Base-by-base conservation (phyloP, 768 basidiomycete genomes). In the Clavulina sp. region DNA sequence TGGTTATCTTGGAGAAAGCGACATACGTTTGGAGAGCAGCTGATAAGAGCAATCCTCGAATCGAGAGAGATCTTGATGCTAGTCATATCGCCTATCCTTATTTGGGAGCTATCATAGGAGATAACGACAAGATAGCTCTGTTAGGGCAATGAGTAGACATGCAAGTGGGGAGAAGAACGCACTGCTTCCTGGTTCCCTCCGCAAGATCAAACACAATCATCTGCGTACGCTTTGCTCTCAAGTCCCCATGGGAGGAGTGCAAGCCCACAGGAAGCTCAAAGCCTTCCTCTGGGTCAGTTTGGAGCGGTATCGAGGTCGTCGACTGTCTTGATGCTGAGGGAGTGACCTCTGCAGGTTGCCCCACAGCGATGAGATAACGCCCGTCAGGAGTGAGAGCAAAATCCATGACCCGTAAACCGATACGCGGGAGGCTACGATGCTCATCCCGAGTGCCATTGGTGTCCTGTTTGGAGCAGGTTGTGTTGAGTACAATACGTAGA, bases 321-420 rank as follows among this genome's bases (percentile, higher is more conserved):
- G 52, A 16, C 30, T 44, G 54, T 4, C 54, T 52, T 41, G 50
- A 34, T 9, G n/a, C n/a, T n/a, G n/a, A n/a, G n/a, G n/a, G n/a
- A n/a, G n/a, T n/a, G n/a, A 9, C 43, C 24, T 46, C 43, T 9
- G 13, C 13, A 13, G 43, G 43, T 46, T 46, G 43, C 13, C 88
- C 89, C 50, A 88, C 75, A n/a, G 84, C 82, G 41, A 99, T 78
- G 54, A 99, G 69, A 52, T 80, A 80, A 54, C 75, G 73, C 60
- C 78, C 77, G 65, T 93, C 86, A 23, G 91, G 88, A 3, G 89
- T 80, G 55, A 95, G 69, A 43, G 82, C 80, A 61, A 95, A 77
- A 63, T 89, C 88, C 21, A 81, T 79, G 61, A 96, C 74, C 57
- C 92, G 84, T 55, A 92, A 24, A 13, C 13, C 13, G 26, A 26